Percentiles rank a stretch among this genome's conserved stretches.
phyloP scores from a whole-genome alignment of 345 rosid genomes.

The Viola odorata region DNA sequence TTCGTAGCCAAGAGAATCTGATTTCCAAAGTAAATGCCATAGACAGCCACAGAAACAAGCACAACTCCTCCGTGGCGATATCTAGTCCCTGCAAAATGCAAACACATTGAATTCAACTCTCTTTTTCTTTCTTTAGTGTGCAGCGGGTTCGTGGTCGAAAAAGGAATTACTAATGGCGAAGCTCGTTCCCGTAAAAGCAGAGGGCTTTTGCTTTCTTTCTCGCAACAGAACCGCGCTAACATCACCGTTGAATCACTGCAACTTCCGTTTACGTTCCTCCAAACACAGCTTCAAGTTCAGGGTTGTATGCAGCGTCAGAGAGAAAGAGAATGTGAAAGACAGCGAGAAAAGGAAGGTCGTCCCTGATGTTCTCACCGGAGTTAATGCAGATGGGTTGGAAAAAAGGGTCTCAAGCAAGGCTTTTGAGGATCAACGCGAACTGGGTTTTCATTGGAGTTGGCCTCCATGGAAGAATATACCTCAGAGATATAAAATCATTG shows the following conservation, averaged over 20 bases:
- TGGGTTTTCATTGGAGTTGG: slow-evolving; percentile 55
- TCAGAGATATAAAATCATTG: slow-evolving; percentile 69
- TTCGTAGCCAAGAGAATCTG: too few relatives aligned
- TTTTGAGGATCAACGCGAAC: slow-evolving; percentile 24
- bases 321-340: slow-evolving; percentile 48
- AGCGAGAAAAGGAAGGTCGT: slow-evolving; percentile 19
- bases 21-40: too few relatives aligned
- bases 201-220: slow-evolving; percentile 35
- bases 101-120: too few relatives aligned
- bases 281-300: slow-evolving; percentile 29
- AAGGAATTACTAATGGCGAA: slow-evolving; percentile 42
- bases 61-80: slow-evolving; percentile 46
- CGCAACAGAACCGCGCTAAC: slow-evolving; percentile 25
- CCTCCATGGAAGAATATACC: slow-evolving; percentile 81
- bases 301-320: slow-evolving; percentile 50
- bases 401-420: slow-evolving; percentile 15
- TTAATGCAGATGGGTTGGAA: slow-evolving; percentile 34
- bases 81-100: slow-evolving; percentile 30
- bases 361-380: slow-evolving; percentile 23
- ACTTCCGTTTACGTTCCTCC: slow-evolving; percentile 12
- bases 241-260: slow-evolving; percentile 22
- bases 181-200: slow-evolving; percentile 30
- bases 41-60: slow-evolving; percentile 42
- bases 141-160: background rate
- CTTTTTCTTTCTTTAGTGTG: background rate